Base-by-base conservation (phyloP, 2,329 filamentous ascomycete genomes). In the Aureobasidium sp. region DNA sequence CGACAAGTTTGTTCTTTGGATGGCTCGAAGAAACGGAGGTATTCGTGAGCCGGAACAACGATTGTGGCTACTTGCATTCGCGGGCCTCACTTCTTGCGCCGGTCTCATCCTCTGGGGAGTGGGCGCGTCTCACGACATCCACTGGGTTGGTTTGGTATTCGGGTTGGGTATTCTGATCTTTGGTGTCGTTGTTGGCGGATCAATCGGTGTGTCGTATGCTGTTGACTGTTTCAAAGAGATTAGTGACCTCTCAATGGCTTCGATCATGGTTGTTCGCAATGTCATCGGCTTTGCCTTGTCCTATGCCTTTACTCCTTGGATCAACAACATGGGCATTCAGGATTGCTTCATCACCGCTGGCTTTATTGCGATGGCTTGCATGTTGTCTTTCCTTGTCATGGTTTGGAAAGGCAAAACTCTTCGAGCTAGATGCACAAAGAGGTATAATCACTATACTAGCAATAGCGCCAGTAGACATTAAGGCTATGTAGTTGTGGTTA, bases 201-300 rank as follows among this genome's bases (percentile, higher is more conserved):
- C 71, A 0, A 73, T 74, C 30, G 62, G 63, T 6, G 68, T 73
- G 29, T 68, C 71, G 1, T 75, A 75, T 49, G 69, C 71, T 3
- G 68, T 74, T 42, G 72, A 74, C 53, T 72, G 69, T 60, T 74
- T 74, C 64, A 74, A 73, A 57, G 69, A 71, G 2, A 70, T 74
- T 25, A 68, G 69, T 0, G 72, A 70, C 1, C 70, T 74, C 59
- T 72, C 73, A 50, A 72, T 74, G 62, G 66, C 64, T 3, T 70
- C 66, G 16, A 66, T 74, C 16, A 75, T 76, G 45, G 49, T 75
- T 21, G 68, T 76, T 14, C 68, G 73, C 3, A 75, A 75, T 56
- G 74, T 71, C 1, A 74, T 75, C 69, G 68, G 67, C 0, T 76
- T 75, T 58, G 73, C 69, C 0, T 69, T 75, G 38, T 64, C 69